Evolutionary conservation across 176 grass and related monocot genomes (phyloP), one percentile per base, ranked within the genome.

Genomic region (Chrysopogon serrulatus): DNA sequence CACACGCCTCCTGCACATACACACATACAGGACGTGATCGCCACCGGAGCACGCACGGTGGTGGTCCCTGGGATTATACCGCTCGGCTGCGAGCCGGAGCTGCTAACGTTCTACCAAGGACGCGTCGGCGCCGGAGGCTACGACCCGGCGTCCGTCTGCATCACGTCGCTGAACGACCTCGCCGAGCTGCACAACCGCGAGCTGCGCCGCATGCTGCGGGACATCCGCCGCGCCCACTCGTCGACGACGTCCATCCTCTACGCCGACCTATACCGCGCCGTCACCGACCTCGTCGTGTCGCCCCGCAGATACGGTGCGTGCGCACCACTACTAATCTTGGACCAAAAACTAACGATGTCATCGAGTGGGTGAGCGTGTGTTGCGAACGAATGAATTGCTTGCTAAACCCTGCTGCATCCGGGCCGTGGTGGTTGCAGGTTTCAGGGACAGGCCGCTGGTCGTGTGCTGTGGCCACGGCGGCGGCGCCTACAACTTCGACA

Each of bases 41-140:
- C 45, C 16, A 56, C 85, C 3, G 89, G 92, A 1, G 92, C 81
- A 14, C 74, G 66, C 44, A 91, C 87, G 10, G 27, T 94, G 71
- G 73, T 90, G 9, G 77, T 90, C 5, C 73, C 88, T 2, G 88
- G 85, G 42, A 97, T 88, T 74, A 79, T 90, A 33, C 92, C 87
- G 21, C 82, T 90, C 3, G 92, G 92, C 2, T 97, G 94, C 67
- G 75, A 84, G 15, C 85, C 87, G 7, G 36, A 3, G 36, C 3
- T 39, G 36, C 36, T 39, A 6, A 39, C 6, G 36, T 39, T 39
- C 36, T 39, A 39, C 36, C 36, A 39, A 6, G 36, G 36, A 6
- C 36, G 67, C 8, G 82, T 68, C 43, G 17, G 6, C 12, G 42
- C 31, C 4, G 57, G 48, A 12, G 80, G 84, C 34, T 81, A 92